Evolutionary conservation across 2,329 filamentous ascomycete species (phyloP).

Genomic region (Xylariaceae sp.): DNA sequence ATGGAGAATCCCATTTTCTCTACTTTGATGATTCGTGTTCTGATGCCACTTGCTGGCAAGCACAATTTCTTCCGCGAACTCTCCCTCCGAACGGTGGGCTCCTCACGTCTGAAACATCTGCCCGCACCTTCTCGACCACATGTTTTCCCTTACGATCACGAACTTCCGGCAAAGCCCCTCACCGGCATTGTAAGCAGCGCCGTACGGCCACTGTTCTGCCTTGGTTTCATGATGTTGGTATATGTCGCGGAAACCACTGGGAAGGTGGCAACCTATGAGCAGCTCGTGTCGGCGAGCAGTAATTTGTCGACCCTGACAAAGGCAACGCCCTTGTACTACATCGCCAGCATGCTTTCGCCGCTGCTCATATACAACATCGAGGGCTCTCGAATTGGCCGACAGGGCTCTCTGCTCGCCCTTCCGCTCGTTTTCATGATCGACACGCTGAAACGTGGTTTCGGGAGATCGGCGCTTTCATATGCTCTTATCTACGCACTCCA

Average conservation of each 20-base stretch:
- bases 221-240: background rate
- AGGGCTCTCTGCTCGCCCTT: constrained; percentile 12
- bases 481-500: constrained; percentile 10
- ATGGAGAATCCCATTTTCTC: constrained; percentile 19
- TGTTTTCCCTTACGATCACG: constrained; percentile 17
- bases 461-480: constrained; percentile 15
- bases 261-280: background rate
- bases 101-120: constrained; percentile 7
- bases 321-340: constrained; percentile 17
- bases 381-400: constrained; percentile 23
- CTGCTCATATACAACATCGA: constrained; percentile 27
- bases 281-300: background rate
- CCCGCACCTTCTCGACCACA: constrained; percentile 15
- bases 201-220: background rate
- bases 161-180: constrained; percentile 17
- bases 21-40: background rate
- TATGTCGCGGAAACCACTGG: background rate
- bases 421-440: constrained; percentile 17
- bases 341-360: constrained; percentile 22
- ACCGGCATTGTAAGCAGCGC: background rate
- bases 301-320: background rate
- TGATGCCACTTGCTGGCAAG: background rate
- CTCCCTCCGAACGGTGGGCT: background rate
- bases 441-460: constrained; percentile 16
- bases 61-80: background rate